Evolutionary conservation across 257 asterid species (phyloP).

Genomic region (Verbascum thapsus): DNA sequence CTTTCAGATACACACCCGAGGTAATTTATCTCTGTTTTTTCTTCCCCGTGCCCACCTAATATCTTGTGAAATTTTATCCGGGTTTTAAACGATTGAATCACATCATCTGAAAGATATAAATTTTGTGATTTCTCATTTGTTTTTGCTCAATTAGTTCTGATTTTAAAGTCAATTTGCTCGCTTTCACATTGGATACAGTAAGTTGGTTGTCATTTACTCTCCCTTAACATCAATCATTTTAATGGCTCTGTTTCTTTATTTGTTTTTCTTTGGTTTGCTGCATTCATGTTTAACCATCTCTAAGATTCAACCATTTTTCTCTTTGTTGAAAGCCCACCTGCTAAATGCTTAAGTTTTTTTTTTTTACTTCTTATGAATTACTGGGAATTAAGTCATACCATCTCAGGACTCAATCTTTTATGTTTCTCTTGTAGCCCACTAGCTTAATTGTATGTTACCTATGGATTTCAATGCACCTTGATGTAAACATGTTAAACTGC

Average conservation of each 20-base stretch:
- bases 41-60: too few relatives aligned
- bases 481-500: neutral
- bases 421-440: too few relatives aligned
- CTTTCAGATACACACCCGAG: neutral
- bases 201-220: neutral
- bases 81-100: neutral
- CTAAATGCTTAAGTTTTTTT: neutral
- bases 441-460: too few relatives aligned
- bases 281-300: slow-evolving; percentile 22
- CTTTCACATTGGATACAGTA: neutral
- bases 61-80: slow-evolving; percentile 12
- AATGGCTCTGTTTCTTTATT: too few relatives aligned
- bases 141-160: neutral
- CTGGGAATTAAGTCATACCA: neutral
- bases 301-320: too few relatives aligned
- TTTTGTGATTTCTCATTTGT: neutral
- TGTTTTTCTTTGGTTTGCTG: slow-evolving; percentile 11
- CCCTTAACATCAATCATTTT: neutral
- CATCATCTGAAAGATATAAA: slow-evolving; percentile 8
- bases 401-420: too few relatives aligned
- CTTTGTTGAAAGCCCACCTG: neutral
- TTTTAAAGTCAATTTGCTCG: too few relatives aligned
- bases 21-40: slow-evolving; percentile 17
- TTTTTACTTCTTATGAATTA: neutral
- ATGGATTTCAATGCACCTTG: too few relatives aligned